Percentiles rank a stretch among this genome's conserved stretches.
Conservation (phyloP, 768 basidiomycete genomes). For the Amanita exitialis region DNA sequence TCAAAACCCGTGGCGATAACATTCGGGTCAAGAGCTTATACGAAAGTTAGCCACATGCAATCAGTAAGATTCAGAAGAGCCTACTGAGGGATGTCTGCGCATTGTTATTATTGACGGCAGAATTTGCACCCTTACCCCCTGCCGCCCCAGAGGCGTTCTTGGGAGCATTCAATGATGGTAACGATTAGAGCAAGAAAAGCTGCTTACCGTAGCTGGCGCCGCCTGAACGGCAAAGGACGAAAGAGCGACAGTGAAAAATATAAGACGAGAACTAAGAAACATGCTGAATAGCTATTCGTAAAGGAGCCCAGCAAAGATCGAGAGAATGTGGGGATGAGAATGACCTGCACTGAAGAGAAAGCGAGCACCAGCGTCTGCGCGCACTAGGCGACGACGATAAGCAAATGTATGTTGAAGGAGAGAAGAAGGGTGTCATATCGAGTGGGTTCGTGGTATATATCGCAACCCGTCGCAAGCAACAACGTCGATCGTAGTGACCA, state of each 20-base stretch:
- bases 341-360: background rate
- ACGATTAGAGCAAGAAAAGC: background rate
- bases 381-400: constrained; percentile 7
- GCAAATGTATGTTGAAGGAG: background rate
- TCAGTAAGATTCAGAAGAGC: constrained; percentile 5
- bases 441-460: background rate
- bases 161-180: background rate
- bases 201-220: constrained; percentile 13
- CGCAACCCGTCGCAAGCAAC: background rate
- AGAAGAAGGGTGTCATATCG: background rate
- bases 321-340: background rate
- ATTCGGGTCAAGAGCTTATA: constrained; percentile 27
- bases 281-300: constrained; percentile 15
- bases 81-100: constrained; percentile 29
- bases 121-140: background rate
- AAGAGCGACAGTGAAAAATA: constrained; percentile 28
- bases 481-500: background rate
- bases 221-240: constrained; percentile 21
- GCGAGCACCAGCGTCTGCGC: constrained; percentile 4
- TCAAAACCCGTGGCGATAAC: constrained; percentile 31
- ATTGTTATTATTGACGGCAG: constrained; percentile 17
- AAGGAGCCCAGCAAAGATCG: background rate
- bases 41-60: constrained; percentile 1
- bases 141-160: too few relatives aligned
- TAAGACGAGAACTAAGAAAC: constrained; percentile 28